phyloP scores from a whole-genome alignment of 2,329 filamentous ascomycete genomes.

The Ceratocystis ficicola region DNA sequence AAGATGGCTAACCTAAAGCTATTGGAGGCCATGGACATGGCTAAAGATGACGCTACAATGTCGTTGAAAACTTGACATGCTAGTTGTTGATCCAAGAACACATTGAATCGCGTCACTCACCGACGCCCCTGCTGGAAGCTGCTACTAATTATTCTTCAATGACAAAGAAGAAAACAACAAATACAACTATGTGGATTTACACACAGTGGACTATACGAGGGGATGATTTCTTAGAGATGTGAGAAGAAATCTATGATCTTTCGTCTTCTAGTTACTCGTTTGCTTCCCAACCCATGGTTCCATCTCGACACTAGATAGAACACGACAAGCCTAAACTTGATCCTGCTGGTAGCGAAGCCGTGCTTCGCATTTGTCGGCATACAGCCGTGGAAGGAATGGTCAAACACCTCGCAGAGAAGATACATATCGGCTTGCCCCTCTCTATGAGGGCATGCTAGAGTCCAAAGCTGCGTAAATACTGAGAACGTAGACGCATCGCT shows the following conservation, averaged over 20 bases:
- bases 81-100: background rate
- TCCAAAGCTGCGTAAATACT: background rate
- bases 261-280: background rate
- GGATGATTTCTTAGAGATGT: background rate
- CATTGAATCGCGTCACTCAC: background rate
- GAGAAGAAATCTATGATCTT: background rate
- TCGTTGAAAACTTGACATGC: no score
- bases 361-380: background rate
- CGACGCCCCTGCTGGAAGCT: background rate
- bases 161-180: background rate
- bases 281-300: background rate
- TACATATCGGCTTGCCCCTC: background rate
- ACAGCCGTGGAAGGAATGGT: background rate
- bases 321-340: background rate
- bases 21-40: no score
- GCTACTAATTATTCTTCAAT: background rate
- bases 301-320: background rate
- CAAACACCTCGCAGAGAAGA: background rate
- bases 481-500: background rate
- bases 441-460: background rate
- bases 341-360: no score
- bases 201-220: background rate
- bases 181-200: background rate
- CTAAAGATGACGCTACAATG: no score
- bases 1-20: no score